Conservation (phyloP, 192 early-diverging fungal genomes). For the Gigaspora rosea region DNA sequence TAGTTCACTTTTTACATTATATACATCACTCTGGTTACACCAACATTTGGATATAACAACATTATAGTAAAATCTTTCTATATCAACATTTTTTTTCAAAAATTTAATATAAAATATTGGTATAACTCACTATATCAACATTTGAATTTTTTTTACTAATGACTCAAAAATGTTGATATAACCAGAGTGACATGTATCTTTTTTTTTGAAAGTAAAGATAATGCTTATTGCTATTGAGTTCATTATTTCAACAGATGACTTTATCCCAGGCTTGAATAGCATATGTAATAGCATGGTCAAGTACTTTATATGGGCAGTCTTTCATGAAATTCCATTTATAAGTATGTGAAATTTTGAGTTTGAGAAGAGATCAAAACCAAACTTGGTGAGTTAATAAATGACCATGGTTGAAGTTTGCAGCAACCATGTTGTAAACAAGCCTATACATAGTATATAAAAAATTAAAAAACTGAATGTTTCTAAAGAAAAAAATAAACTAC, state of each 20-base stretch:
- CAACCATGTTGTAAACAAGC: neutral
- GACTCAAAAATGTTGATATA: too few relatives aligned
- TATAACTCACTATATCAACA: too few relatives aligned
- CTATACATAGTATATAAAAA: neutral
- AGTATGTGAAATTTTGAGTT: slow-evolving; percentile 3
- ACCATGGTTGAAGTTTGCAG: neutral
- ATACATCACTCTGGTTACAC: too few relatives aligned
- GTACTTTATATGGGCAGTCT: neutral
- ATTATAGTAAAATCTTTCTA: too few relatives aligned
- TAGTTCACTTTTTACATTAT: too few relatives aligned
- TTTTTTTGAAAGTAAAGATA: neutral
- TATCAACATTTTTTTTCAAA: too few relatives aligned
- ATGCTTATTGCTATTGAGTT: neutral
- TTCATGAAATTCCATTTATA: neutral
- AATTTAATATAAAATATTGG: too few relatives aligned
- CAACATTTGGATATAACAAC: too few relatives aligned
- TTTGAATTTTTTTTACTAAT: too few relatives aligned
- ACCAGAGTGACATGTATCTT: too few relatives aligned
- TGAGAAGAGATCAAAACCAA: neutral
- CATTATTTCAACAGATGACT: neutral
- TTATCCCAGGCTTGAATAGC: neutral
- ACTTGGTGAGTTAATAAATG: neutral
- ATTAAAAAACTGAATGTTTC: neutral
- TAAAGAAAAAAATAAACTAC: slow-evolving; percentile 5
- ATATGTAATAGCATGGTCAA: neutral